Percentiles rank a stretch among this genome's conserved stretches.
Evolutionary conservation across 2,329 filamentous ascomycete species (phyloP).

Genomic region (Pleoardoris graminearum): DNA sequence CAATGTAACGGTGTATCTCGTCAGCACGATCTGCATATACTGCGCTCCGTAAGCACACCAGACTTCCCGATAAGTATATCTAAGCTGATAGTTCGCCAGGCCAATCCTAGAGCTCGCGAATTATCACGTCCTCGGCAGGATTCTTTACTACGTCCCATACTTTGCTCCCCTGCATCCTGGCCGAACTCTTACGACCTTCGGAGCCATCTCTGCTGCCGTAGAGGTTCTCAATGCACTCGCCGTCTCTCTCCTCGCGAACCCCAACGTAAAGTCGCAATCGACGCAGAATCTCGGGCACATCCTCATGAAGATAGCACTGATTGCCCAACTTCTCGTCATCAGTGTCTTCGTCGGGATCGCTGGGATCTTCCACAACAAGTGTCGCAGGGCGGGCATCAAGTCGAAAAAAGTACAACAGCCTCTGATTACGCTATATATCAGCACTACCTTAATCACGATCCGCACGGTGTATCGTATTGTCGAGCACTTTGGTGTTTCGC

Average conservation of each 20-base stretch:
- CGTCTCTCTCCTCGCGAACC: slow-evolving; percentile 48
- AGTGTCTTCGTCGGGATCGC: slow-evolving; percentile 50
- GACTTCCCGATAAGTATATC: not conserved
- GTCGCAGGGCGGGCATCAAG: slow-evolving; percentile 41
- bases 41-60: slow-evolving; percentile 35
- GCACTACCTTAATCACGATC: slow-evolving; percentile 47
- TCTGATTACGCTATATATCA: slow-evolving; percentile 53
- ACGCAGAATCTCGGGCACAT: slow-evolving; percentile 46
- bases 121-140: slow-evolving; percentile 34
- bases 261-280: slow-evolving; percentile 27
- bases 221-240: slow-evolving; percentile 56
- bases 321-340: slow-evolving; percentile 55
- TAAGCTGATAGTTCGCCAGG: slow-evolving; percentile 1
- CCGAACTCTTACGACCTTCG: slow-evolving; percentile 60
- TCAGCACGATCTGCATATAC: slow-evolving; percentile 41
- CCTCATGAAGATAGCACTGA: slow-evolving; percentile 54
- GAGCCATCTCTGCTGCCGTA: slow-evolving; percentile 55
- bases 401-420: slow-evolving; percentile 49
- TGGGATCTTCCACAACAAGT: slow-evolving; percentile 50
- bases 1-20: slow-evolving; percentile 45
- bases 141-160: slow-evolving; percentile 55
- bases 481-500: slow-evolving; percentile 56
- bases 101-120: slow-evolving; percentile 20
- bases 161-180: slow-evolving; percentile 60
- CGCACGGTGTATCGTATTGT: slow-evolving; percentile 57